phyloP scores from a whole-genome alignment of 352 stramenopile genomes.

The Pythium brachiatum region DNA sequence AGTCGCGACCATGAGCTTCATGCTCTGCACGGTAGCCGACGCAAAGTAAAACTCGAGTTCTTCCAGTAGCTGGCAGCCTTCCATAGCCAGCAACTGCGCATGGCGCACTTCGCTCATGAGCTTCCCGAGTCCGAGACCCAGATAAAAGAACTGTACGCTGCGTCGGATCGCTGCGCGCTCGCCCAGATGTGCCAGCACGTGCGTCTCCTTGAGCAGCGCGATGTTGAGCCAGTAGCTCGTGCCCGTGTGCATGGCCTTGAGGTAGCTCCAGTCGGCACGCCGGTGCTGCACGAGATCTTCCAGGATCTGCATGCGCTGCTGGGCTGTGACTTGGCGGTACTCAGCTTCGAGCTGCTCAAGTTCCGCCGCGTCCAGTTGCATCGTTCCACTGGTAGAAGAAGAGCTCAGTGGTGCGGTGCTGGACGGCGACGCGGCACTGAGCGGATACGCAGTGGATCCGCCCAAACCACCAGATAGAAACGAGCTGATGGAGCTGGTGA shows the following conservation, averaged over 20 bases:
- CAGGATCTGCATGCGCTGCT: conserved; percentile 71
- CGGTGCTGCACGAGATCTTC: conserved; percentile 73
- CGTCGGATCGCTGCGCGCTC: conserved; percentile 56
- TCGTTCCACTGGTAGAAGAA: neutral
- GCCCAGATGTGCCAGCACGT: conserved; percentile 60
- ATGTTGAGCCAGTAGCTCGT: conserved; percentile 85
- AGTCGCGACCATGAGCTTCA: conserved; percentile 87
- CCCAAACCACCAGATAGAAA: conserved; percentile 3
- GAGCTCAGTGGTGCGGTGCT: conserved; percentile 10
- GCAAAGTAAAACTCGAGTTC: conserved; percentile 86
- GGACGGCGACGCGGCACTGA: conserved; percentile 12
- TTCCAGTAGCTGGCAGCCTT: conserved; percentile 80
- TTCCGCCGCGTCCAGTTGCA: conserved; percentile 13
- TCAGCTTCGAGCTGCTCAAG: conserved; percentile 32
- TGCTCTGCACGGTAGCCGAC: conserved; percentile 69
- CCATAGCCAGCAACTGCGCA: conserved; percentile 57
- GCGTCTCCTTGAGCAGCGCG: conserved; percentile 59
- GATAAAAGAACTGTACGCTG: conserved; percentile 78
- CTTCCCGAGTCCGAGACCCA: conserved; percentile 64
- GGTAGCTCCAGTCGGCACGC: conserved; percentile 74
- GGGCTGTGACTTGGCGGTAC: conserved; percentile 47
- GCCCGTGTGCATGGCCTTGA: conserved; percentile 78
- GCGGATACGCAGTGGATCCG: neutral
- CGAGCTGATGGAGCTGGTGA: conserved; percentile 24
- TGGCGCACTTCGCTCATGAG: conserved; percentile 56